Evolutionary conservation across 2,329 filamentous ascomycete genomes (phyloP), one percentile per base, ranked within the genome.

Genomic region (Taxawa tesnikishii): DNA sequence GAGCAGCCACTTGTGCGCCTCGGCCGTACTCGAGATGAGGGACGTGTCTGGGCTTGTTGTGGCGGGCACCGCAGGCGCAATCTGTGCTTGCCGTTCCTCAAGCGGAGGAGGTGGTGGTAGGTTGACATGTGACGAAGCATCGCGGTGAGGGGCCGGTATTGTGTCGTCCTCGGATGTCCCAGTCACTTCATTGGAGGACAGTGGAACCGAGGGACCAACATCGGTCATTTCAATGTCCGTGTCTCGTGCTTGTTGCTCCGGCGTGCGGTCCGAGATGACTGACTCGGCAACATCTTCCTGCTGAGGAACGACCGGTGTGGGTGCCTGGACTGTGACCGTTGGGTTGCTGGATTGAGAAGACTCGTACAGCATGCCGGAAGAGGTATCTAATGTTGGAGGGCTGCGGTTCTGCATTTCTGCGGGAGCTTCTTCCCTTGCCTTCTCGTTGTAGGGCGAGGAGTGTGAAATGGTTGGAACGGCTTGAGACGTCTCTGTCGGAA

Each of bases 1-100:
- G 33, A 98, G 63, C 21, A 98, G 66, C 60, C 72, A 83, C 48
- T 78, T 76, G 43, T 73, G 73, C 30, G 66, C 60, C 47, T 69
- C 55, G 28, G 60, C 56, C 10, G 60, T 56, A 7, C 55, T 51
- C 27, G 60, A 51, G 14, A 51, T 43, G 44, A 58, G 31, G 6
- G 46, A 48, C 10, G 39, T 37, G 2, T 48, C 31, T 41, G 57
- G 43, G 29, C 43, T 48, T 15, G 30, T 14, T 9, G 35, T 31
- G 16, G 36, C 25, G 4, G 30, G 18, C 3, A 31, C 27, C n/a
- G 31, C 32, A 16, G 39, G 33, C 4, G 34, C 29, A 32, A 34
- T 38, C 31, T 30, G 38, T 15, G 55, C 47, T 41, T 63, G 53
- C 36, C 60, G 51, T 41, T 65, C 53, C 29, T 58, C 56, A 24